Evolutionary conservation across 2,329 filamentous ascomycete genomes (phyloP), one percentile per base, ranked within the genome.

Genomic region (Sarocladium brachiariae): DNA sequence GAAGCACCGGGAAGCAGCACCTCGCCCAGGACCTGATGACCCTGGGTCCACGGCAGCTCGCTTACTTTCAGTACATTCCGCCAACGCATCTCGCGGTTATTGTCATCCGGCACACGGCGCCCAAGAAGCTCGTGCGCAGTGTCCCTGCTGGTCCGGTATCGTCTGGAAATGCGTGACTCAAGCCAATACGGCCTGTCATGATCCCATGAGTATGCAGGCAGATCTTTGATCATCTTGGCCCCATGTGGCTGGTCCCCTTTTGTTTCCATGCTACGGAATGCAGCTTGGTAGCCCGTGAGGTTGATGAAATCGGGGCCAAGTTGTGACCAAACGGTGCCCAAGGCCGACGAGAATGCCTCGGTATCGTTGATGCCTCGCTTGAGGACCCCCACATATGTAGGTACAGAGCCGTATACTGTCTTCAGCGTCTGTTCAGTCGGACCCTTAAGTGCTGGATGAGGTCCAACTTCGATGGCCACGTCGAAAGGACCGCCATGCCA

Each of bases 191-290:
- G 63, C 23, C 69, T 74, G 23, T 64, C 61, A 52, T 80, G 77
- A 25, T 80, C 77, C 76, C 77, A 81, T 2, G 73, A 69, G 53
- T 80, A 80, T 1, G 69, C 65, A 2, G 78, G 77, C 27, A 81
- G 59, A 52, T 73, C 69, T 1, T 65, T 57, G 2, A 80, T 61
- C 50, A 62, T 63, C 14, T n/a, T 8, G 33, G 18, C 14, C 7
- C 5, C 8, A 31, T 31, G 16, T 59, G n/a, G n/a, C n/a, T n/a
- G n/a, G n/a, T n/a, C n/a, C n/a, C n/a, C n/a, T n/a, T n/a, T n/a
- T n/a, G n/a, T 57, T 3, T 34, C 49, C 6, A 30, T 16, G 13
- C 53, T 53, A 53, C 30, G 56, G 59, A 23, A 54, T 56, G 19
- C 13, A 13, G 27, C 27, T 30, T 30, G 27, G 27, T 19, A 31